Evolutionary conservation across 2,329 filamentous ascomycete genomes (phyloP).

Genomic region (Claviceps sp.): DNA sequence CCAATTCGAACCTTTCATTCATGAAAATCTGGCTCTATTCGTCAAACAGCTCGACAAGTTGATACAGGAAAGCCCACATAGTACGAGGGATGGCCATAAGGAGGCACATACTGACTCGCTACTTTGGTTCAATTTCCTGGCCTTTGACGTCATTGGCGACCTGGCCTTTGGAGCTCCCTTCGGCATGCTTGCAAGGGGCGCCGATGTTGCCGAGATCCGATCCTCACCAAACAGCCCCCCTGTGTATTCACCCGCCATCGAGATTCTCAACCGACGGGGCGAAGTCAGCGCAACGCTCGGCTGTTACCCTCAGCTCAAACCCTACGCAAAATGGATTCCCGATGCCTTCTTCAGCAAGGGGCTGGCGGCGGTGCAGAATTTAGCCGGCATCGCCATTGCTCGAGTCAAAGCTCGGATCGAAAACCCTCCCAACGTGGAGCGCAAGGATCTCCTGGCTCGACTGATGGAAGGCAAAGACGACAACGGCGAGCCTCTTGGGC

Average conservation of each 20-base stretch:
- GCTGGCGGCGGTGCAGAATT: slow-evolving; percentile 58
- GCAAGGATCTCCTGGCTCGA: slow-evolving; percentile 68
- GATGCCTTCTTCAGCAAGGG: slow-evolving; percentile 72
- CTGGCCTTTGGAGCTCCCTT: slow-evolving; percentile 39
- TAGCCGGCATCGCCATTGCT: slow-evolving; percentile 79
- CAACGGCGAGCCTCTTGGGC: slow-evolving; percentile 59
- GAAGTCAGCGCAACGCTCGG: slow-evolving; percentile 76
- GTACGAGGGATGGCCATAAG: slow-evolving; percentile 39
- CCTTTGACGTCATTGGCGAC: slow-evolving; percentile 36
- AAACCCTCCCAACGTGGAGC: slow-evolving; percentile 48
- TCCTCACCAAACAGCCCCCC: slow-evolving; percentile 45
- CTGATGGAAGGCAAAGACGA: slow-evolving; percentile 80
- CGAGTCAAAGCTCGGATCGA: slow-evolving; percentile 63
- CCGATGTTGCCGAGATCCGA: slow-evolving; percentile 64
- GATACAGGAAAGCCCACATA: slow-evolving; percentile 28
- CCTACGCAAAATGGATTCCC: slow-evolving; percentile 67
- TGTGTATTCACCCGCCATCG: slow-evolving; percentile 63
- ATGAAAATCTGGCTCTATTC: slow-evolving; percentile 62
- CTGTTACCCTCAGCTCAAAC: slow-evolving; percentile 58
- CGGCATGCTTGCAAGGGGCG: slow-evolving; percentile 61
- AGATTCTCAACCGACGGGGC: slow-evolving; percentile 77
- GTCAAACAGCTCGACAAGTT: slow-evolving; percentile 60
- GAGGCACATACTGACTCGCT: slow-evolving; percentile 60
- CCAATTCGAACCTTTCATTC: slow-evolving; percentile 84
- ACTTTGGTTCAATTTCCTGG: slow-evolving; percentile 54